phyloP scores from a whole-genome alignment of 208 protist species.

The Leishmania turanica region DNA sequence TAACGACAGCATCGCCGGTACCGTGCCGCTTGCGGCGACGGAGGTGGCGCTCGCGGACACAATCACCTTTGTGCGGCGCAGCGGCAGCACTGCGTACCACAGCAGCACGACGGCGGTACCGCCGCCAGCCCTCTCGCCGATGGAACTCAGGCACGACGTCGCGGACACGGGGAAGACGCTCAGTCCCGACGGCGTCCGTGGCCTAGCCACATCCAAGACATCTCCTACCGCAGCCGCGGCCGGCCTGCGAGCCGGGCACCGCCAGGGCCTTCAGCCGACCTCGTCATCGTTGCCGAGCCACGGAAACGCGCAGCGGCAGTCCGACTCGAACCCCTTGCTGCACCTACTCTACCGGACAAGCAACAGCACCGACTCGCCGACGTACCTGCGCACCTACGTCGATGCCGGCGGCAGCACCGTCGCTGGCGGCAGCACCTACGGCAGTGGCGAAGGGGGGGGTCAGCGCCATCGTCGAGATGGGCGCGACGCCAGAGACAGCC shows the following conservation, averaged over 20 bases:
- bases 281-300: neutral
- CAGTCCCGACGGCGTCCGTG: neutral
- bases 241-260: neutral
- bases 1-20: neutral
- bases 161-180: neutral
- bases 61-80: neutral
- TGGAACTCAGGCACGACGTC: neutral
- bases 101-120: neutral
- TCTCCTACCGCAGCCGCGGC: neutral
- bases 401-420: slow-evolving; percentile 1
- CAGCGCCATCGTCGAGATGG: neutral
- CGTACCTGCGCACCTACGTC: neutral
- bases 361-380: neutral
- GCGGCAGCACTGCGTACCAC: neutral
- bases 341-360: neutral
- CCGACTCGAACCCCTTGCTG: neutral
- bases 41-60: neutral
- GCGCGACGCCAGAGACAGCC: neutral
- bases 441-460: neutral
- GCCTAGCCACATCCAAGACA: neutral
- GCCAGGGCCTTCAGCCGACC: too few relatives aligned
- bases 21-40: neutral
- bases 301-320: neutral
- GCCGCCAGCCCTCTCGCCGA: slow-evolving; percentile 1
- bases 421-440: neutral